Base-by-base conservation (phyloP, 2,329 filamentous ascomycete genomes). In the Byssoonygena ceratinophila region DNA sequence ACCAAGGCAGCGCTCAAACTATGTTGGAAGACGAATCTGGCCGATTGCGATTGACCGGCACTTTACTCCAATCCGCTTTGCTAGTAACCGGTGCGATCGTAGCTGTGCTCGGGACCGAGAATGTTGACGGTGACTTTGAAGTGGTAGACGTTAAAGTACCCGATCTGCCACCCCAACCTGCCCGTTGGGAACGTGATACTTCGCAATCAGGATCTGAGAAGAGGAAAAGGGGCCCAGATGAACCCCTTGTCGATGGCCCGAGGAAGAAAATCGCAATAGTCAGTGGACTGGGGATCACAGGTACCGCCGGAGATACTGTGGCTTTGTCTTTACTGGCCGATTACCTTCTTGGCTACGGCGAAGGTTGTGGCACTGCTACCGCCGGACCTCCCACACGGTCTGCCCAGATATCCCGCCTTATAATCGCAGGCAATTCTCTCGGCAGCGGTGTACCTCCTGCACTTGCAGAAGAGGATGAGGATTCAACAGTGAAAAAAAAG, bases 11-110 rank as follows among this genome's bases (percentile, higher is more conserved):
- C 20, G 80, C 88, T 46, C 72, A 81, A 55, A 79, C 88, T 59
- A 94, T 94, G 82, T 74, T 98, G 36, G 92, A 98, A 68, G 92
- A 98, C 66, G 91, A 97, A 68, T 96, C 89, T 0, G 92, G 92
- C 44, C 83, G 94, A 22, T 75, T 98, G 59, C 79, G 83, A 18
- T 73, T 98, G 6, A 83, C 85, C 0, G 92, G 92, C 2, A 76
- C 79, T 39, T 68, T 81, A 18, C 72, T 98, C 45, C 74, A 77
- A 57, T 76, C 78, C 0, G 76, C 85, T 22, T 75, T 87, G 55
- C 77, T 97, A 6, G 91, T 95, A 1, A 98, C 92, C 0, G 92
- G 92, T 23, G 94, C 87, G 61, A 89, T 98, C 61, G 79, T 97
- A 39, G 90, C 89, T n/a, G 89, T 90, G 2, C 81, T 98, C 73